Base-by-base conservation (phyloP, 371 early-diverging fungal genomes). In the Zopfochytrium polystomum region DNA sequence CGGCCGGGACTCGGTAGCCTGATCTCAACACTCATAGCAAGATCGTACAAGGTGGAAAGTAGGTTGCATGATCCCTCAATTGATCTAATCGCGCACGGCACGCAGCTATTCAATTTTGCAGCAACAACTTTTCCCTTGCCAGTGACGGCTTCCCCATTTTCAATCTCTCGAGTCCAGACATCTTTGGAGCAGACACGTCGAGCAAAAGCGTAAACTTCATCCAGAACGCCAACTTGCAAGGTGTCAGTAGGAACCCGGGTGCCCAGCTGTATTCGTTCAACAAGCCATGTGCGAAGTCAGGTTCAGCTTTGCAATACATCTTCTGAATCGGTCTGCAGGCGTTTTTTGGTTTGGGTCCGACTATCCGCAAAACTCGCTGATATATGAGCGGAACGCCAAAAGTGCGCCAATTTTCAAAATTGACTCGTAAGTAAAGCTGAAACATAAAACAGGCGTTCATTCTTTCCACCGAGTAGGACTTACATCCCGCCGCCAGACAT, bases 321-420 rank as follows among this genome's bases (percentile, higher is more conserved):
- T 20, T 18, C 18, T 20, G 3, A 43, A 15, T 43, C 1, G 20
- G n/a, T n/a, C 2, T 0, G 1, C 46, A 45, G 67, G 71, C 51
- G 71, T 70, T 25, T 55, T 52, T 47, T 76, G 76, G 76, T 73
- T 66, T 46, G 76, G 73, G 7, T 65, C 68, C 49, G 62, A 59
- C 30, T 76, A 68, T 48, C 73, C 71, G 2, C 25, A 27, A 30
- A 43, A 23, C 35, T 27, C 33, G 27, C 45, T 34, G n/a, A 47
- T 61, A 25, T 75, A 75, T 54, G 67, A 57, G 45, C 53, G 52
- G 5, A 51, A 58, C 29, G 48, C 54, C 2, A 49, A 48, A 43
- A 23, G 47, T 23, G 33, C 49, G 7, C 49, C 49, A 5, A 49
- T 58, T 48, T 15, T 35, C 9, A 48, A 22, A 30, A 34, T 58